These are phyloP conservation scores for Miscanthus lutarioriparius DNA, from an alignment of 176 grass and related monocot species.

Conservation along the genomic window DNA sequence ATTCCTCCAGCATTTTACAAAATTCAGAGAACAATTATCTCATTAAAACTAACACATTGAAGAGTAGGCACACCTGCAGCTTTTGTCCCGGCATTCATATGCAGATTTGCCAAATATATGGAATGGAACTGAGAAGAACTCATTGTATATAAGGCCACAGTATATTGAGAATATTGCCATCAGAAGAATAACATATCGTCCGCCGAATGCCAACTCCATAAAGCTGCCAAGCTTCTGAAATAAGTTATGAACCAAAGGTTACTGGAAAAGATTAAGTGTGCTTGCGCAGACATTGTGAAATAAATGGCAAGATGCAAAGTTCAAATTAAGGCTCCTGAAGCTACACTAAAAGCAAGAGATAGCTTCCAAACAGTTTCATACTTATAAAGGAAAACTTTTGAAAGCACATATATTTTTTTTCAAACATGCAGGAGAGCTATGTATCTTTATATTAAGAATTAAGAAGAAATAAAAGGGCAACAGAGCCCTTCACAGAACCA, in stretches of 20 bases:
- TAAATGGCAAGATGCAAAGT: slow-evolving; percentile 1
- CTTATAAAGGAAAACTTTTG: neutral
- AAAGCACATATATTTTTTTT: neutral
- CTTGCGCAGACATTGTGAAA: neutral
- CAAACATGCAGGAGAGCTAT: neutral
- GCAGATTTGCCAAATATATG: slow-evolving; percentile 98
- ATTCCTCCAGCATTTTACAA: slow-evolving; percentile 20
- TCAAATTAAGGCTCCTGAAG: neutral
- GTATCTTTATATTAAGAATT: neutral
- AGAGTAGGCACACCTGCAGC: slow-evolving; percentile 69
- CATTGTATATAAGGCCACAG: slow-evolving; percentile 98
- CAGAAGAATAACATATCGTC: slow-evolving; percentile 96
- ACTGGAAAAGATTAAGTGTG: neutral
- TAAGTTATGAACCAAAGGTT: slow-evolving; percentile 19
- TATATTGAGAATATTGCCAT: slow-evolving; percentile 99
- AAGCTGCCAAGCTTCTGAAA: slow-evolving; percentile 95
- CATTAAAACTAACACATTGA: neutral
- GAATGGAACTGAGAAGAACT: slow-evolving; percentile 98
- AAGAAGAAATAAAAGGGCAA: neutral
- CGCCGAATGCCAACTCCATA: slow-evolving; percentile 99
- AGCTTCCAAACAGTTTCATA: slow-evolving; percentile 10
- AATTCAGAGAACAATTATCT: neutral
- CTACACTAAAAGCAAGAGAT: slow-evolving; percentile 6
- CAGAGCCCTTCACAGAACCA: neutral
- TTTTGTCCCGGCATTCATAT: slow-evolving; percentile 76